Percentiles rank a stretch among this genome's conserved stretches.
Conservation (phyloP, 2,329 filamentous ascomycete genomes). For the Fusarium ramigenum region DNA sequence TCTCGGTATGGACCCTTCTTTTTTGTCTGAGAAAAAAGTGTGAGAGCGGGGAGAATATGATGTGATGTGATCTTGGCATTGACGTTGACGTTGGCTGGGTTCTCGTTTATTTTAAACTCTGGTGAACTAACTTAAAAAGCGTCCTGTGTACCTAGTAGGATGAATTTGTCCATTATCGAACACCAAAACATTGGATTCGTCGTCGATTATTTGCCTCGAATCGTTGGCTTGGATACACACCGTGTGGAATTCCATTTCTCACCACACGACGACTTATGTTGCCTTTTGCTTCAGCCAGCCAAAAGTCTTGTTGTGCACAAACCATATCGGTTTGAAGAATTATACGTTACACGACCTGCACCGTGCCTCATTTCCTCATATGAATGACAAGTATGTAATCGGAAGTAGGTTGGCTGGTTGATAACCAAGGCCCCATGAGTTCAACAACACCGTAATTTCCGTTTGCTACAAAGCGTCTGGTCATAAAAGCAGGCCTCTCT, state of each 20-base stretch:
- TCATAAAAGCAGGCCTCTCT: not conserved
- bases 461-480: not conserved
- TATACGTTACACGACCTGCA: not conserved
- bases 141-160: not conserved
- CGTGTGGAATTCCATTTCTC: not conserved
- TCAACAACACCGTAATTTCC: not conserved
- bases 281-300: not conserved
- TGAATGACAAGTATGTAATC: not conserved
- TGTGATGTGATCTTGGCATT: constrained; percentile 1
- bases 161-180: not conserved
- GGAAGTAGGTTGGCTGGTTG: not conserved
- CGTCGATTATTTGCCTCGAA: not conserved
- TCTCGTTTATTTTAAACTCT: not conserved
- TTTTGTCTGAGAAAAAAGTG: not conserved
- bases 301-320: not conserved
- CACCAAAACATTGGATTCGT: not conserved
- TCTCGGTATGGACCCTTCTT: not conserved
- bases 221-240: not conserved
- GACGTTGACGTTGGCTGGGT: not conserved
- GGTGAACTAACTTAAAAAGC: not conserved
- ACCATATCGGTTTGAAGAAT: not conserved
- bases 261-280: not conserved
- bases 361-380: not conserved
- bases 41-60: not conserved
- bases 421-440: not conserved